Base-by-base conservation (phyloP, 139 green algal species). In the Chlamydomonas sp. region DNA sequence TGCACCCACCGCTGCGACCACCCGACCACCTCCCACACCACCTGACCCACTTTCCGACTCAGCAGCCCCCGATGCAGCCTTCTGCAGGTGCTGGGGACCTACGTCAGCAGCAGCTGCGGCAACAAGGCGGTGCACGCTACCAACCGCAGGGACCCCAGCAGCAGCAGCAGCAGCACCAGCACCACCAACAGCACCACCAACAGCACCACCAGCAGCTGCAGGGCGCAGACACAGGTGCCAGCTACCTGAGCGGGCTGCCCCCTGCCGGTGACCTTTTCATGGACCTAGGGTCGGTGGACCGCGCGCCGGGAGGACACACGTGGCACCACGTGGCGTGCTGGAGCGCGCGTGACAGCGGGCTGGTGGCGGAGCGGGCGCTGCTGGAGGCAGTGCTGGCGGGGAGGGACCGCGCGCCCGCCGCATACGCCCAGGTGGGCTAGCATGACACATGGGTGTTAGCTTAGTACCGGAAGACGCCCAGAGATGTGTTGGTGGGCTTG, bases 311-410 rank as follows among this genome's bases (percentile, higher is more conserved):
- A 62, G 63, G 74, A 60, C 31, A 77, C 31, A 88, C 74, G 2
- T 88, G 77, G 63, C 73, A 49, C 4, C 83, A 88, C 83, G 73
- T 88, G 83, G 74, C 68, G 3, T 16, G 49, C 57, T 82, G 83
- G 74, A 77, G 73, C 60, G 83, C 82, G 66, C 83, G 83, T 7
- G 83, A 88, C 63, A 60, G 18, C n/a, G 15, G 15, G 0, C 62
- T 88, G 83, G 83, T 82, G 62, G 4, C 49, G 49, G 83, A 88
- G 83, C 74, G 83, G 59, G 63, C 12, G 57, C 73, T 63, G 2
- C 14, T 16, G 7, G 74, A 88, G 83, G 82, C 82, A 74, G 49
- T 72, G 73, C n/a, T 88, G 83, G 83, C 83, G 73, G 83, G 83
- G 31, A 49, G 72, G 73, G 20, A 77, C 49, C 74, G 83, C 4